Evolutionary conservation across 306 rosid genomes (phyloP), one percentile per base, ranked within the genome.

Genomic region (Alnus rubra): DNA sequence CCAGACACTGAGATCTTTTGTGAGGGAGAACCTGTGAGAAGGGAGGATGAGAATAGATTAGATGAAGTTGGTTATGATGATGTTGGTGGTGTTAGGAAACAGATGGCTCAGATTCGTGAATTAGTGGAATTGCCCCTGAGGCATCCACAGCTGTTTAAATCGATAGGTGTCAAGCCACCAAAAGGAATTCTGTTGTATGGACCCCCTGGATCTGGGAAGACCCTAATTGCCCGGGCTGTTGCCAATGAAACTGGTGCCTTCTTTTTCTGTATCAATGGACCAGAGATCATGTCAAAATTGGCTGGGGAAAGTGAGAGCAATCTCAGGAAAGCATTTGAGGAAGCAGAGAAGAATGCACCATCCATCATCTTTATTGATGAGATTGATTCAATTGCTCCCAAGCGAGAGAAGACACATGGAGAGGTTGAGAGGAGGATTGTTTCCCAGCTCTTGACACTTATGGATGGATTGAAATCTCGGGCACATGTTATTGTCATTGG

Each of bases 251-350:
- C 98, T 18, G 98, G 98, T 64, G 98, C 98, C 58, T 95, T 95
- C 87, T 95, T 95, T 86, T 92, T 95, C 92, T 95, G 98, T 83
- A 95, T 95, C 67, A 95, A 95, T 80, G 98, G 98, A 50, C 98
- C 98, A 1, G 94, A 95, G 83, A 95, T 95, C 80, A 92, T 95
- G 98, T 95, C 98, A 8, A 95, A 92, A 60, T 74, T 92, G 76
- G 98, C 98, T 9, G 98, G 98, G 67, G 98, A 95, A 86, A 95
- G 98, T 87, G 98, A 95, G 80, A 95, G 98, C 86, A 95, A 95
- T 84, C 92, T 95, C 60, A 88, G 96, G 83, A 93, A 95, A 87
- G 98, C 98, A 81, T 95, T 95, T 76, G 98, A 95, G 88, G 98
- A 95, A 89, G 98, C 98, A 0, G 97, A 95, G 86, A 95, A 95